These are phyloP conservation scores for Coffea humblotiana DNA, from an alignment of 305 asterid genomes.

Conservation along the genomic window DNA sequence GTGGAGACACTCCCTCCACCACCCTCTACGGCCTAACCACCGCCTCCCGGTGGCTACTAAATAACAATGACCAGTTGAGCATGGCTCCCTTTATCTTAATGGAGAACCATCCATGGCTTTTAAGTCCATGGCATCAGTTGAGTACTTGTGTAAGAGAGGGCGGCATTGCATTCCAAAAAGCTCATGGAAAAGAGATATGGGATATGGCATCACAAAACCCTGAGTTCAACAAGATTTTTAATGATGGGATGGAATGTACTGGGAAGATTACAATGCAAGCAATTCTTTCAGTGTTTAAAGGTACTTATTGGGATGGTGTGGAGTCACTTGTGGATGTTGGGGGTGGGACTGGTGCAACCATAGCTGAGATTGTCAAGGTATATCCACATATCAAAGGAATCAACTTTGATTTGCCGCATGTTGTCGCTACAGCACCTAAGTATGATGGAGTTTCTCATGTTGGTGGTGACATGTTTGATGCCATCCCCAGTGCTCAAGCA, in stretches of 20 bases:
- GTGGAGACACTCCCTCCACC: not conserved
- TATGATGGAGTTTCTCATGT: slow-evolving; percentile 12
- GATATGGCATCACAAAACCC: not conserved
- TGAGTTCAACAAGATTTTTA: not conserved
- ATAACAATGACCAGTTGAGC: not conserved
- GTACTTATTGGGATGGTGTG: not conserved
- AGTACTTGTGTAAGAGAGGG: slow-evolving; percentile 10
- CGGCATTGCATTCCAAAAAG: slow-evolving; percentile 8
- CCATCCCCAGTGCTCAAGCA: slow-evolving; percentile 21
- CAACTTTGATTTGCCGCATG: slow-evolving; percentile 28
- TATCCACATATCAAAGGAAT: slow-evolving; percentile 15
- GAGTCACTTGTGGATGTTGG: slow-evolving; percentile 15
- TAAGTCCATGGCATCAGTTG: not conserved
- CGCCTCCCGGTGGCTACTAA: not conserved
- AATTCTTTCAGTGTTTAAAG: not conserved
- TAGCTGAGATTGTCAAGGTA: slow-evolving; percentile 8
- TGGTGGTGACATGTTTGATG: slow-evolving; percentile 26
- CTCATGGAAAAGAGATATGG: slow-evolving; percentile 8
- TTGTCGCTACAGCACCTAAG: slow-evolving; percentile 9
- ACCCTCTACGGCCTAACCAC: not conserved
- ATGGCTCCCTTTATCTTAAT: not conserved
- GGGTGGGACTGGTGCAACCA: not conserved
- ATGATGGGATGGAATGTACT: slow-evolving; percentile 9
- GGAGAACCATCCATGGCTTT: not conserved
- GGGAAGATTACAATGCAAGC: slow-evolving; percentile 1